Conservation (phyloP, 305 asterid species). For the Fraxinus ornus region DNA sequence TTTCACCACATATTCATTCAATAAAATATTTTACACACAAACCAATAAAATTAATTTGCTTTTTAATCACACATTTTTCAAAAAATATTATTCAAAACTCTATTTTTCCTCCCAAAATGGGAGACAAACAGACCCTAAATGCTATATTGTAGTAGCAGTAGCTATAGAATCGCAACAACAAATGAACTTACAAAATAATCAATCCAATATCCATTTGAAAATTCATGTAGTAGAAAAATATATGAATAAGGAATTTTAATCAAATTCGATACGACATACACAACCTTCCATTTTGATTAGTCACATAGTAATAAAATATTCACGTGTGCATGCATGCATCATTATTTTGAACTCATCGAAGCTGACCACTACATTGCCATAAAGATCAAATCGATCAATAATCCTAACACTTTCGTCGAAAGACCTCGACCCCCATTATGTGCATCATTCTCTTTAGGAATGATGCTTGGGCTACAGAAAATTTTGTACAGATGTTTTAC, state of each 20-base stretch:
- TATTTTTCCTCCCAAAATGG: too few relatives aligned
- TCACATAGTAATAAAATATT: neutral
- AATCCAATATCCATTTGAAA: neutral
- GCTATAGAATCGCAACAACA: neutral
- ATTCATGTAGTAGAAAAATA: neutral
- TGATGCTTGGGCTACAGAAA: too few relatives aligned
- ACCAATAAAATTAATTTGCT: too few relatives aligned
- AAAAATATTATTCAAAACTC: too few relatives aligned
- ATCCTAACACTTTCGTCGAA: neutral
- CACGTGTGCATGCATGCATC: neutral
- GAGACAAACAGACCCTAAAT: too few relatives aligned
- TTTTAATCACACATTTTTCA: too few relatives aligned
- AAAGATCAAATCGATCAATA: slow-evolving; percentile 4
- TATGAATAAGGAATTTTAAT: neutral
- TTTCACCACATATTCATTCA: too few relatives aligned
- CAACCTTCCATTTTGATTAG: neutral
- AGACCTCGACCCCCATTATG: slow-evolving; percentile 14
- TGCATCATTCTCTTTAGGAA: neutral
- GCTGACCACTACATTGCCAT: slow-evolving; percentile 14
- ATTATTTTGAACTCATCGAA: slow-evolving; percentile 18
- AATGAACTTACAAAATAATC: neutral
- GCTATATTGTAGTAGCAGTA: neutral
- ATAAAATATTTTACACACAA: too few relatives aligned
- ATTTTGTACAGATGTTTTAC: too few relatives aligned
- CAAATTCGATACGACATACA: neutral